A percentile compares a stretch with the other conserved stretches of the same genome.
phyloP scores from a whole-genome alignment of 371 early-diverging fungal species.

The Saksenaea oblongispora region DNA sequence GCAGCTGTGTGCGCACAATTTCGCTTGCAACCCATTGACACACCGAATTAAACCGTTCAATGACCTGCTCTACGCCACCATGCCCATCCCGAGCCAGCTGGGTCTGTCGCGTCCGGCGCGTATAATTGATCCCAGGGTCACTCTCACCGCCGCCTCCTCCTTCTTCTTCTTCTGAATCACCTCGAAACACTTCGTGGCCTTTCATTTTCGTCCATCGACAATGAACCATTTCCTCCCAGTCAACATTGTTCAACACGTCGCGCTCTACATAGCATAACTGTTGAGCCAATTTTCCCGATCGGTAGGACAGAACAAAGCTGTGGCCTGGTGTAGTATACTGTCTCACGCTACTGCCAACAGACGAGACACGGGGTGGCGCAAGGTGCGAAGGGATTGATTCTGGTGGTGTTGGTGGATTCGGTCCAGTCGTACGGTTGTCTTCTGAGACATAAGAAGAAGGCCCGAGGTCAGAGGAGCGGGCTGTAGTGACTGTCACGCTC shows the following conservation, averaged over 20 bases:
- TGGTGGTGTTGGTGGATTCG: conserved; percentile 6
- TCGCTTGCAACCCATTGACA: conserved; percentile 77
- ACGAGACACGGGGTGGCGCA: not conserved
- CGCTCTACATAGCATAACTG: conserved; percentile 67
- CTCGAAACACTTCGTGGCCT: not conserved
- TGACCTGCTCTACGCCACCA: conserved; percentile 59
- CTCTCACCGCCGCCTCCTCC: conserved; percentile 13
- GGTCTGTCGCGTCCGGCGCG: conserved; percentile 12
- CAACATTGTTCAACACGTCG: conserved; percentile 47
- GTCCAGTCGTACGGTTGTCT: conserved; percentile 8
- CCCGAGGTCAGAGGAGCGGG: not conserved
- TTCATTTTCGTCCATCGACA: conserved; percentile 62
- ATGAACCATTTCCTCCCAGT: conserved; percentile 69
- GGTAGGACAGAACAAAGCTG: conserved; percentile 45
- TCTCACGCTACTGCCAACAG: not conserved
- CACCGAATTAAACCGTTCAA: conserved; percentile 69
- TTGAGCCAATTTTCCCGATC: conserved; percentile 60
- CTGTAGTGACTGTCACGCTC: not conserved
- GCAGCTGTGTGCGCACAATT: conserved; percentile 55
- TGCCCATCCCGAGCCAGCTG: not conserved
- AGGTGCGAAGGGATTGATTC: not conserved
- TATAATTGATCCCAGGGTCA: conserved; percentile 10
- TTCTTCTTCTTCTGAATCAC: conserved; percentile 13
- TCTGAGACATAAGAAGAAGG: not conserved
- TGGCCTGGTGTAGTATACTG: conserved; percentile 10